phyloP scores from a whole-genome alignment of 345 rosid species.

The Camelina laxa region DNA sequence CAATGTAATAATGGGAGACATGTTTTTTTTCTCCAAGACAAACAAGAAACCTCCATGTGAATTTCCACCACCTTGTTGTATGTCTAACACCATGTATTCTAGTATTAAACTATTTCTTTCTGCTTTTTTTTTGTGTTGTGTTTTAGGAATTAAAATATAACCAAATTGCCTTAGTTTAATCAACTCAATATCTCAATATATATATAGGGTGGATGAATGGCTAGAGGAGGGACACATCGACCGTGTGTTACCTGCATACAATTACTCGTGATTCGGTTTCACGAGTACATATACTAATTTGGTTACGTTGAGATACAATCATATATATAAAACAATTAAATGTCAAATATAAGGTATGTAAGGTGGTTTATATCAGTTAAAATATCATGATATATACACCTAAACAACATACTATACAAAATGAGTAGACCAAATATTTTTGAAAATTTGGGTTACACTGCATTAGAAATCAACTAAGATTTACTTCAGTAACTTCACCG shows the following conservation, averaged over 20 bases:
- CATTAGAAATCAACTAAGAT: no score
- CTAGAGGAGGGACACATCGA: conserved; percentile 25
- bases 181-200: background rate
- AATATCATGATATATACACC: background rate
- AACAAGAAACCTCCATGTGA: conserved; percentile 37
- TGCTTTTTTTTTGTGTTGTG: background rate
- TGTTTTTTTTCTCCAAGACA: conserved; percentile 33
- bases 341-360: no score
- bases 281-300: background rate
- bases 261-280: conserved; percentile 12
- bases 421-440: no score
- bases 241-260: conserved; percentile 37
- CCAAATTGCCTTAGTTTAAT: conserved; percentile 16
- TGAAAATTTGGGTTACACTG: background rate
- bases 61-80: conserved; percentile 31
- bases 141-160: conserved; percentile 11
- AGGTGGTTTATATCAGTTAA: background rate
- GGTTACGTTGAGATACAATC: background rate
- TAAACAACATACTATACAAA: background rate
- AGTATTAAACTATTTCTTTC: background rate
- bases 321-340: background rate
- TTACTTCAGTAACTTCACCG: background rate
- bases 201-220: background rate
- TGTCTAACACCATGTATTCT: conserved; percentile 5
- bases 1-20: conserved; percentile 35